Percentiles rank a stretch among this genome's conserved stretches.
Conservation (phyloP, 176 grass and related monocot genomes). For the Triticum urartu region DNA sequence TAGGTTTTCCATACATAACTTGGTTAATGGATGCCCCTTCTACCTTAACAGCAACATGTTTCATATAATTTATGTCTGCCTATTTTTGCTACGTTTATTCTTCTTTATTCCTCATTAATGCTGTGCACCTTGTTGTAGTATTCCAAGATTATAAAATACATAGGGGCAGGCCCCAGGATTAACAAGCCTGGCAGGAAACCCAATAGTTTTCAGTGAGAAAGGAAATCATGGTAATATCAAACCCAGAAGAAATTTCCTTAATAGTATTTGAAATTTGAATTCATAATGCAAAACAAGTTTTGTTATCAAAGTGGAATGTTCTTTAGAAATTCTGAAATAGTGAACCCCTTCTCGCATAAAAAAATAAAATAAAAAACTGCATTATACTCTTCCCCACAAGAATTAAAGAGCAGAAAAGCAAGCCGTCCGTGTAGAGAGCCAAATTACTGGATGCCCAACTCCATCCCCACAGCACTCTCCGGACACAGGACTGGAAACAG, state of each 20-base stretch:
- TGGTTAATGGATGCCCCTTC: slow-evolving; percentile 9
- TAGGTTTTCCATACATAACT: not conserved
- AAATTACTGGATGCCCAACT: not conserved
- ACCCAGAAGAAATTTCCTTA: not conserved
- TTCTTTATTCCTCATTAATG: not conserved
- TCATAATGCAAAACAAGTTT: not conserved
- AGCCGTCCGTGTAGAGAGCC: not conserved
- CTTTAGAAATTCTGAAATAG: not conserved
- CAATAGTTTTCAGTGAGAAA: not conserved
- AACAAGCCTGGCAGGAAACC: not conserved
- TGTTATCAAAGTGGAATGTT: not conserved
- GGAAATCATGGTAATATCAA: not conserved
- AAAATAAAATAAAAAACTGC: too few relatives aligned
- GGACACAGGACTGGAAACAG: not conserved
- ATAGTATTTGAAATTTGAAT: not conserved
- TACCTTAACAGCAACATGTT: not conserved
- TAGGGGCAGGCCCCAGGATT: not conserved
- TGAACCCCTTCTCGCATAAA: not conserved
- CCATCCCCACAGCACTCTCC: not conserved
- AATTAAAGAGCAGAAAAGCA: not conserved
- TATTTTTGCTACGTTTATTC: not conserved
- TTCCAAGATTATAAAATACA: slow-evolving; percentile 11
- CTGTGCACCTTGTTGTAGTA: not conserved
- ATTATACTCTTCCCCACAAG: not conserved
- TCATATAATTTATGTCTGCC: not conserved